Percentiles rank a stretch among this genome's conserved stretches.
These are phyloP conservation scores for Carex arenaria DNA, from an alignment of 202 grass and related monocot genomes.

Conservation along the genomic window DNA sequence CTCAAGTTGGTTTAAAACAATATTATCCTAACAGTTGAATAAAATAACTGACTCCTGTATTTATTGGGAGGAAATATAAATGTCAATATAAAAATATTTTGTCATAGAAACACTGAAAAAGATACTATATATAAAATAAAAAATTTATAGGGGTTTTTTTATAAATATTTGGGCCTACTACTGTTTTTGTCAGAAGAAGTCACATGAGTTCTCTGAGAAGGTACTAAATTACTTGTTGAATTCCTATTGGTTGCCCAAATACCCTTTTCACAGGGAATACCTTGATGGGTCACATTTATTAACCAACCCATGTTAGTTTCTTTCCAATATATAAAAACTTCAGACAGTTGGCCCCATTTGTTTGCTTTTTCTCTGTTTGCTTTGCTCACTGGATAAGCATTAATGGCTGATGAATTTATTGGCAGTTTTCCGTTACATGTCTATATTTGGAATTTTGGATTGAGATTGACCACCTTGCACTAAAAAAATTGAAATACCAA, in stretches of 20 bases:
- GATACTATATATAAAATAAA: background rate
- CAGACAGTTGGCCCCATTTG: background rate
- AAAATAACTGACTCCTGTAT: too few species aligned
- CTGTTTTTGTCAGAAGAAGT: conserved; percentile 3
- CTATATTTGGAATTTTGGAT: background rate
- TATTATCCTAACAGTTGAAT: background rate
- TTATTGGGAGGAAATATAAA: background rate
- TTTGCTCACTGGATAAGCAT: background rate
- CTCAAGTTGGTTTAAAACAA: background rate
- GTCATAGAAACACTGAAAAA: background rate
- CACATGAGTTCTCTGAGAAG: conserved; percentile 3
- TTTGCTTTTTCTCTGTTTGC: background rate
- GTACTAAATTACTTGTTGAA: background rate
- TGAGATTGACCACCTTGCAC: background rate
- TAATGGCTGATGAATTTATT: background rate
- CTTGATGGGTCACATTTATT: background rate
- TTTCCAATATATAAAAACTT: background rate
- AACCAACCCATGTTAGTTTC: background rate
- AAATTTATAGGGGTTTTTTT: background rate
- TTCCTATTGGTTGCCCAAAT: conserved; percentile 10
- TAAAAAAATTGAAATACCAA: background rate
- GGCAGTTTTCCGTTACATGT: conserved; percentile 6
- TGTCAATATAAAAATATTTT: background rate
- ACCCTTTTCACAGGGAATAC: background rate
- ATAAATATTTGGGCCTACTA: background rate